Conservation (phyloP, 768 basidiomycete species). For the Suillus ampliporus region DNA sequence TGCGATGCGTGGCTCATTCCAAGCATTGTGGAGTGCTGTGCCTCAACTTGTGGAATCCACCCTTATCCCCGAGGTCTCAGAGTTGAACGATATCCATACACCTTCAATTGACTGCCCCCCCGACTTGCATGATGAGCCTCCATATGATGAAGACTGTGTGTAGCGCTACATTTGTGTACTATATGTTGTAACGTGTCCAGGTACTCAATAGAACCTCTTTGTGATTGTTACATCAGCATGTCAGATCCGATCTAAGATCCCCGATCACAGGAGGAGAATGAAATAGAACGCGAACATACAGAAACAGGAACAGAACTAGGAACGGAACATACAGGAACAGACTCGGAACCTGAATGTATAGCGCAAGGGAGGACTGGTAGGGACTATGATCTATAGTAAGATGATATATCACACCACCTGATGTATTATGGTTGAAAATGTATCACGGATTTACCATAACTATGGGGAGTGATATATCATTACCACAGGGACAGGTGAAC, state of each 20-base stretch:
- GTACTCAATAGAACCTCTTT: background rate
- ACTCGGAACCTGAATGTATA: background rate
- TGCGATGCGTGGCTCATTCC: background rate
- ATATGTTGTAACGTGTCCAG: background rate
- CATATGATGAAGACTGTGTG: background rate
- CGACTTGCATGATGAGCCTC: background rate
- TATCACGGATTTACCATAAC: background rate
- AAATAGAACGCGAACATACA: background rate
- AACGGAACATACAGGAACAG: background rate
- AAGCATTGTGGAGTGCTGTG: background rate
- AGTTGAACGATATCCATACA: background rate
- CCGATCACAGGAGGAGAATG: background rate
- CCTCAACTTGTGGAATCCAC: background rate
- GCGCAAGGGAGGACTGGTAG: background rate
- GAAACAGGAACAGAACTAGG: too few relatives aligned
- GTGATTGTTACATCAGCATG: slow-evolving; percentile 1
- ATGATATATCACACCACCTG: background rate
- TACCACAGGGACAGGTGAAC: slow-evolving; percentile 4
- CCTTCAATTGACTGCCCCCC: slow-evolving; percentile 1
- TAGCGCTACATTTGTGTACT: background rate
- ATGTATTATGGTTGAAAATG: background rate
- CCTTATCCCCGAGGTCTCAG: background rate
- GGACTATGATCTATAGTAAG: slow-evolving; percentile 2
- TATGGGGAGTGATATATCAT: background rate
- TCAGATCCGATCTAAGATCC: background rate